These are phyloP conservation scores for Cadophora gregata DNA, from an alignment of 2,329 filamentous ascomycete genomes.

Conservation along the genomic window DNA sequence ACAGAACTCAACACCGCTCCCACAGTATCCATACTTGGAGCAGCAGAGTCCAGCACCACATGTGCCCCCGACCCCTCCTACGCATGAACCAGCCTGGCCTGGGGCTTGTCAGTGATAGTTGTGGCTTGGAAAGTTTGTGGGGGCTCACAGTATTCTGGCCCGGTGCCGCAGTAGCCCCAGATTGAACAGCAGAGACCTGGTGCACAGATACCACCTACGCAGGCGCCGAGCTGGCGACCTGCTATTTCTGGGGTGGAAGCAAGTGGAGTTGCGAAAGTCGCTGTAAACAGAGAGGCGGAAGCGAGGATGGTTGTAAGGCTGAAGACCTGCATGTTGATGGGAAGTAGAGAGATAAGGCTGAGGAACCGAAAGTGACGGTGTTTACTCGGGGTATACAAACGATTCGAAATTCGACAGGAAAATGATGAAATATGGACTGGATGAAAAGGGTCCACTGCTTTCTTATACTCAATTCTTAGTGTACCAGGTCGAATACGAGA, in stretches of 20 bases:
- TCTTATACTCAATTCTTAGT: neutral
- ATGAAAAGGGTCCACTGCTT: neutral
- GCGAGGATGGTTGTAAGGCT: conserved; percentile 10
- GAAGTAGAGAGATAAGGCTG: neutral
- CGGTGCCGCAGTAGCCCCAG: conserved; percentile 9
- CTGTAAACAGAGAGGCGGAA: conserved; percentile 3
- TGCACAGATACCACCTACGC: conserved; percentile 8
- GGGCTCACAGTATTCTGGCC: conserved; percentile 4
- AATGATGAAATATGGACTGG: conserved; percentile 2
- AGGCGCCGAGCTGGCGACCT: conserved; percentile 12
- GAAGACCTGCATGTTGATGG: conserved; percentile 6
- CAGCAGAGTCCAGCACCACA: conserved; percentile 30
- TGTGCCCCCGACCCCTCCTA: conserved; percentile 29
- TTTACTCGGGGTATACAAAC: neutral
- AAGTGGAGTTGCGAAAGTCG: neutral
- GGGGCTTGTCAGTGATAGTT: conserved; percentile 1
- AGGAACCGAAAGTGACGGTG: neutral
- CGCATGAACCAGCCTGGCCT: conserved; percentile 24
- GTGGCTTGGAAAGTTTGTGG: neutral
- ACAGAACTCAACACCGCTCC: conserved; percentile 24
- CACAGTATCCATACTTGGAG: conserved; percentile 28
- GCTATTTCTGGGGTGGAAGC: neutral
- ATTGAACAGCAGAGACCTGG: conserved; percentile 15
- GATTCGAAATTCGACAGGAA: neutral
- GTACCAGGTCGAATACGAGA: conserved; percentile 8